Evolutionary conservation across 2,329 filamentous ascomycete genomes (phyloP).

Genomic region (Exophiala sp.): DNA sequence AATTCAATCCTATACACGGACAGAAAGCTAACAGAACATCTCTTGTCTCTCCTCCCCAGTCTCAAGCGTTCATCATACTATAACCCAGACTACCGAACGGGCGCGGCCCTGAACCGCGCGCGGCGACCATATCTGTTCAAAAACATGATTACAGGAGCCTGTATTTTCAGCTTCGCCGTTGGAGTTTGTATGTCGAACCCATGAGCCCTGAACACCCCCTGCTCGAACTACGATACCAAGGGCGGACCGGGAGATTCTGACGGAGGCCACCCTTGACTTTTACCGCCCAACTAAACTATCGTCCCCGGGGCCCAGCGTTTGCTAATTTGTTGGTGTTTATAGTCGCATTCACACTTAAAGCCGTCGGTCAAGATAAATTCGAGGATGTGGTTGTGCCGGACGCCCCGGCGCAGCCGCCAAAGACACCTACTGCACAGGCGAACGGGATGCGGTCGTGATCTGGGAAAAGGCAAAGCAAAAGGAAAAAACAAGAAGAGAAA

Average conservation of each 20-base stretch:
- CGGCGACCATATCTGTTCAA: slow-evolving; percentile 86
- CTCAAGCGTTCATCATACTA: slow-evolving; percentile 75
- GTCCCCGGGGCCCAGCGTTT: too few relatives aligned
- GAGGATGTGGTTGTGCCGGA: slow-evolving; percentile 89
- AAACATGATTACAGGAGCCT: slow-evolving; percentile 76
- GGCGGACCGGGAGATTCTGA: too few relatives aligned
- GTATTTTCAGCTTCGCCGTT: slow-evolving; percentile 67
- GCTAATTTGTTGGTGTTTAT: not conserved
- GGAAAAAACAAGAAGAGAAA: too few relatives aligned
- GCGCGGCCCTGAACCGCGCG: slow-evolving; percentile 82
- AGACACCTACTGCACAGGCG: slow-evolving; percentile 20
- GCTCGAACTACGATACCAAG: too few relatives aligned
- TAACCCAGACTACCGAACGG: slow-evolving; percentile 77
- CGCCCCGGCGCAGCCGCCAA: slow-evolving; percentile 43
- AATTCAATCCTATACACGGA: too few relatives aligned
- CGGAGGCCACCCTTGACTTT: too few relatives aligned
- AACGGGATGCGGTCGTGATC: slow-evolving; percentile 10
- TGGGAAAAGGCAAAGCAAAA: not conserved
- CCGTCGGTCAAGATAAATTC: slow-evolving; percentile 94
- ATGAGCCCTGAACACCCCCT: too few relatives aligned
- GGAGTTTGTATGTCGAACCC: slow-evolving; percentile 66
- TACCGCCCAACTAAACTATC: too few relatives aligned
- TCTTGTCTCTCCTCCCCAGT: not conserved
- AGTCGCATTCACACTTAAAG: slow-evolving; percentile 69
- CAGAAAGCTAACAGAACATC: not conserved